Evolutionary conservation across 2,329 filamentous ascomycete genomes (phyloP).

Genomic region (Hypoxylon sp.): DNA sequence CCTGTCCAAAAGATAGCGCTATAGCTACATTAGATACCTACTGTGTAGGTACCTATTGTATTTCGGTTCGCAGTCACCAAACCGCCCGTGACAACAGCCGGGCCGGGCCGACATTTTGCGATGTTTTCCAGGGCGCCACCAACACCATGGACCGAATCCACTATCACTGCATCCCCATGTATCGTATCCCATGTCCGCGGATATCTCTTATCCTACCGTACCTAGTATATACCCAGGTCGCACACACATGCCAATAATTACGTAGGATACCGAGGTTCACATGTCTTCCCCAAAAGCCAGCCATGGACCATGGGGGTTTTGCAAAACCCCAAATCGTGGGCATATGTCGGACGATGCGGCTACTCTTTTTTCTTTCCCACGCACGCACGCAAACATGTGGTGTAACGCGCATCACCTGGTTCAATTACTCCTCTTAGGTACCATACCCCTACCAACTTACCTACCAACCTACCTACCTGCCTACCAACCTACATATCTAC

Average conservation of each 20-base stretch:
- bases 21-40: background rate
- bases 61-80: background rate
- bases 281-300: no score
- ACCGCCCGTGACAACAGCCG: constrained; percentile 6
- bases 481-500: background rate
- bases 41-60: background rate
- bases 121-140: constrained; percentile 8
- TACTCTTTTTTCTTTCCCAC: background rate
- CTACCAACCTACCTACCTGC: background rate
- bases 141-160: background rate
- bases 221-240: background rate
- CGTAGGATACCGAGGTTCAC: background rate
- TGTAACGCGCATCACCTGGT: background rate
- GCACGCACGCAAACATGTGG: background rate
- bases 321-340: background rate
- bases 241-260: background rate
- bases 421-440: background rate
- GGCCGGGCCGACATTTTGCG: constrained; percentile 28
- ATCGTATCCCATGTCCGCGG: no score
- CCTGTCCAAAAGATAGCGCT: background rate
- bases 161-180: background rate
- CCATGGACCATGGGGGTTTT: no score
- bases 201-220: no score
- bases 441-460: no score
- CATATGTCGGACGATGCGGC: constrained; percentile 1